These are phyloP conservation scores for Psidium friedrichsthalianum DNA, from an alignment of 345 rosid genomes.

Conservation along the genomic window DNA sequence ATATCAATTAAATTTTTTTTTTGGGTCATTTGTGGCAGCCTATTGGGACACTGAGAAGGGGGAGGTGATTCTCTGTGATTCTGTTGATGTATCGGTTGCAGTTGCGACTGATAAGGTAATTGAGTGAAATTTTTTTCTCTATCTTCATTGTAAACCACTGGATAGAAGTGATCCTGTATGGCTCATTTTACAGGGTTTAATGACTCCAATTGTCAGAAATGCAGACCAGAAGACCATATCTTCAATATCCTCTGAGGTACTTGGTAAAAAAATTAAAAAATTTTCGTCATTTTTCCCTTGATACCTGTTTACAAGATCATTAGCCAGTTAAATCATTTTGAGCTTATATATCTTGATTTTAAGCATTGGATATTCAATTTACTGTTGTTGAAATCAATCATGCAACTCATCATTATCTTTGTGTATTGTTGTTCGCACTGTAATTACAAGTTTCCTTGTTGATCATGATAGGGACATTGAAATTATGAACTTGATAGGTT, in stretches of 20 bases:
- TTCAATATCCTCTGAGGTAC: slow-evolving; percentile 78
- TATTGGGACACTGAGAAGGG: slow-evolving; percentile 75
- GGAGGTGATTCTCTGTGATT: slow-evolving; percentile 51
- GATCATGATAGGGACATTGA: not conserved
- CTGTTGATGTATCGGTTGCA: slow-evolving; percentile 87
- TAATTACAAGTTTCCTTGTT: not conserved
- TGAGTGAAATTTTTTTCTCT: not conserved
- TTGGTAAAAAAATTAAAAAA: not conserved
- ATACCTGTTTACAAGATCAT: not conserved
- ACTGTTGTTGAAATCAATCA: not conserved
- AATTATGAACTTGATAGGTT: not conserved
- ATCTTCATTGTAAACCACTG: not conserved
- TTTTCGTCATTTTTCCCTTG: not conserved
- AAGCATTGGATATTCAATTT: not conserved
- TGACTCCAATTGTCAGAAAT: slow-evolving; percentile 87
- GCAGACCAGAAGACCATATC: slow-evolving; percentile 93
- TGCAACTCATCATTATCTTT: not conserved
- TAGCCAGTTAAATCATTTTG: not conserved
- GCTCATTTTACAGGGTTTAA: slow-evolving; percentile 57
- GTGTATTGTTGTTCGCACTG: not conserved
- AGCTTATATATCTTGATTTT: not conserved
- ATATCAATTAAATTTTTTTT: not conserved
- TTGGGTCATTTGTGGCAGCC: slow-evolving; percentile 34
- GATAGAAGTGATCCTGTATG: not conserved
- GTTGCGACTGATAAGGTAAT: slow-evolving; percentile 97